Percentiles rank a stretch among this genome's conserved stretches.
Evolutionary conservation across 768 basidiomycete species (phyloP).

Genomic region (Sutorius australiensis): DNA sequence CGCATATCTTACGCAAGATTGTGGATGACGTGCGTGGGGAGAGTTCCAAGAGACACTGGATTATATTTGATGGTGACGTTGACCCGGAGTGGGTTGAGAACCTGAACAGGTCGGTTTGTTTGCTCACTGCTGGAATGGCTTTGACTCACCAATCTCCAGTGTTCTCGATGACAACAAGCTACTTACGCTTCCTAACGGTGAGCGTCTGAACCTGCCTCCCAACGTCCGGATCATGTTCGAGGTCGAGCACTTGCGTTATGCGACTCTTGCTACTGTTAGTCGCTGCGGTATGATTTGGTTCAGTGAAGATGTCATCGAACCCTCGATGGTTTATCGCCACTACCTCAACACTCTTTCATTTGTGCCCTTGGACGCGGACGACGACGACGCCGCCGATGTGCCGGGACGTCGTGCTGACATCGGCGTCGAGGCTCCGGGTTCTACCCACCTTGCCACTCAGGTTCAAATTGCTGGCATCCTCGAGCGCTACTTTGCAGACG

Average conservation of each 20-base stretch:
- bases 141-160: conserved; percentile 41
- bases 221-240: conserved; percentile 99
- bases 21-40: conserved; percentile 98
- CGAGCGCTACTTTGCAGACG: conserved; percentile 77
- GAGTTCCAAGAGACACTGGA: conserved; percentile 96
- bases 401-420: conserved; percentile 58
- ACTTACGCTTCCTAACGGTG: conserved; percentile 94
- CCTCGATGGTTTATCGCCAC: conserved; percentile 86
- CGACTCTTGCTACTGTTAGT: conserved; percentile 97
- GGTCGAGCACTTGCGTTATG: conserved; percentile 95
- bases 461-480: conserved; percentile 69
- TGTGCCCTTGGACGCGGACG: conserved; percentile 81
- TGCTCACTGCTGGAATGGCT: neutral
- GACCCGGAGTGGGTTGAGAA: conserved; percentile 99
- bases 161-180: conserved; percentile 99
- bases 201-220: conserved; percentile 92
- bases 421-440: conserved; percentile 45
- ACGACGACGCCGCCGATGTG: conserved; percentile 69
- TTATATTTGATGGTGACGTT: conserved; percentile 98
- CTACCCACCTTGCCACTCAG: conserved; percentile 69
- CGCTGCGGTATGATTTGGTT: conserved; percentile 99
- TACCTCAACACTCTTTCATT: conserved; percentile 77
- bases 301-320: conserved; percentile 91
- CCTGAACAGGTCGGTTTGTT: conserved; percentile 77
- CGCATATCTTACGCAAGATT: conserved; percentile 94